Evolutionary conservation across 768 basidiomycete genomes (phyloP), one percentile per base, ranked within the genome.

Genomic region (Royoungia palumana): DNA sequence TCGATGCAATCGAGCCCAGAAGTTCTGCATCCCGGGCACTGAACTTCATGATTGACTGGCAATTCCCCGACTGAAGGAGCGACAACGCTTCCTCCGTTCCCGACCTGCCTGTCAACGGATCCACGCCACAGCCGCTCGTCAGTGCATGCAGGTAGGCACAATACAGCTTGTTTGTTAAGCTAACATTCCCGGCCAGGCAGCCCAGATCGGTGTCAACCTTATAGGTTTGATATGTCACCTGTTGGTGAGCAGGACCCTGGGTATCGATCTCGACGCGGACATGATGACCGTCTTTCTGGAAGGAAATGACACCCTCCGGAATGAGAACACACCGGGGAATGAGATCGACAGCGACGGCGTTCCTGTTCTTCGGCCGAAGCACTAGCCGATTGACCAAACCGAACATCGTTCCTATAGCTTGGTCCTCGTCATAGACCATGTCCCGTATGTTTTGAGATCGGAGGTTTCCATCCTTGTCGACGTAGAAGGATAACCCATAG

Each of bases 121-220:
- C 77, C 6, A 66, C 62, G 17, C 75, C 58, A 40, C 64, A 66
- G 36, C 70, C 66, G 20, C 71, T 70, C 5, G 70, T 76, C n/a
- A 75, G 45, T 14, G 73, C 72, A 41, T 79, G 77, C 8, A 79
- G 63, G 45, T 75, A 73, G 2, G 70, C 63, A 45, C 62, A 65
- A 52, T 65, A 75, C 14, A 76, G 61, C 41, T 58, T 56, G 42
- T 59, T 63, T 1, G 53, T 53, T 36, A 71, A 35, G 17, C 55
- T 64, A 12, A 47, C 49, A 16, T 61, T 61, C 6, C 62, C 59
- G 11, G 39, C 38, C 16, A 72, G 51, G 27, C 61, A 55, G 9
- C 68, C 63, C 12, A 72, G 54, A 21, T 62, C 50, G 14, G 46
- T 49, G 35, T 72, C 64, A n/a, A 72, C 46, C 5, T 34, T 43